A percentile compares a stretch with the other conserved stretches of the same genome.
These are phyloP conservation scores for Tuber brumale DNA, from an alignment of 495 filamentous ascomycete species.

Conservation along the genomic window DNA sequence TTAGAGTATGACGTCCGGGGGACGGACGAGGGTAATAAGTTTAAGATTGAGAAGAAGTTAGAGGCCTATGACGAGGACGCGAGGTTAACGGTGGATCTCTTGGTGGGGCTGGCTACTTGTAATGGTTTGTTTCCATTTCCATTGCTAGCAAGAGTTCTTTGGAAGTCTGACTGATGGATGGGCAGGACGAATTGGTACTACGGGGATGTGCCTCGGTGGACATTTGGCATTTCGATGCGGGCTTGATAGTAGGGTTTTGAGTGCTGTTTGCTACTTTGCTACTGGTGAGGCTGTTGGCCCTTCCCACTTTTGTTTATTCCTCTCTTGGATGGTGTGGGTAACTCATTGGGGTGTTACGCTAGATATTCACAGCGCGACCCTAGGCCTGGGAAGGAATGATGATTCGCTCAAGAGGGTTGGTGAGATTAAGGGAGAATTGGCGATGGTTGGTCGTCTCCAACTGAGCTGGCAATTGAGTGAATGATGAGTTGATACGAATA, in stretches of 20 bases:
- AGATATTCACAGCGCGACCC: slow-evolving; percentile 71
- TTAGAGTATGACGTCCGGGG: slow-evolving; percentile 81
- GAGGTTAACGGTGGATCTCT: slow-evolving; percentile 61
- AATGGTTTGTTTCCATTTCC: slow-evolving; percentile 44
- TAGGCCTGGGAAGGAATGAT: slow-evolving; percentile 64
- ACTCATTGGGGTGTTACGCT: slow-evolving; percentile 5
- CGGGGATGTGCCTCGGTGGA: slow-evolving; percentile 93
- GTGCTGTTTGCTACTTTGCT: slow-evolving; percentile 81
- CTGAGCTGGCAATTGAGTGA: slow-evolving; percentile 13
- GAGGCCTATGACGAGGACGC: slow-evolving; percentile 87
- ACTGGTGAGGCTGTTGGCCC: slow-evolving; percentile 46
- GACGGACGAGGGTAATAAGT: slow-evolving; percentile 79
- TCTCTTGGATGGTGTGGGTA: background rate
- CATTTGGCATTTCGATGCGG: slow-evolving; percentile 81
- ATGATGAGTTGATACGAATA: slow-evolving; percentile 10
- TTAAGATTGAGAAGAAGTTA: slow-evolving; percentile 79
- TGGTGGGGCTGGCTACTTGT: slow-evolving; percentile 70
- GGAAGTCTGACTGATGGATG: background rate
- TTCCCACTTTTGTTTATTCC: background rate
- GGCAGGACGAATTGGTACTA: slow-evolving; percentile 67
- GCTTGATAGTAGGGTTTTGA: slow-evolving; percentile 67
- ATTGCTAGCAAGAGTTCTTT: background rate
- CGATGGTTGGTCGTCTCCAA: slow-evolving; percentile 51
- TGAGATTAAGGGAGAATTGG: slow-evolving; percentile 73
- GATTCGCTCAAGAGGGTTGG: slow-evolving; percentile 55